Evolutionary conservation across 2,329 filamentous ascomycete species (phyloP), one percentile per base, ranked within the genome.

Genomic region (Venturia aucupariae): DNA sequence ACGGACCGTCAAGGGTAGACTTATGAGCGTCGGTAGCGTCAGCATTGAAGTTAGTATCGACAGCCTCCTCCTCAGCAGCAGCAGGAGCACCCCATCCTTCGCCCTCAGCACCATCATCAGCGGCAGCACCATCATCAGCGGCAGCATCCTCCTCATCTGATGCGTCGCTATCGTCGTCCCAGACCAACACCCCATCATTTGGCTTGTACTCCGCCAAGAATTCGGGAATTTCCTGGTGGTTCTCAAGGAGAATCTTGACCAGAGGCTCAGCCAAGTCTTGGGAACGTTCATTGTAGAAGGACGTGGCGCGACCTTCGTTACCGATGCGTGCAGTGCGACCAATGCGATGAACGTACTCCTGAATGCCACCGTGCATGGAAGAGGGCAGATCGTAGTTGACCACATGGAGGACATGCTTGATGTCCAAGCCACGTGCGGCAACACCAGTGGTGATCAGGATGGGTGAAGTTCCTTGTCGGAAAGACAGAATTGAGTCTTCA

Each of bases 241-340:
- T 90, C 76, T 97, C 93, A 0, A 96, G 72, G 0, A 99, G 80
- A 6, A 90, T 86, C 73, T 92, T 92, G 44, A 90, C 89, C 0
- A 99, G 80, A 1, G 89, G 85, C 11, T 83, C 81, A 0, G 83
- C 91, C 51, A 97, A 78, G 3, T 87, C 82, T 64, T 89, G 84
- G 70, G 97, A 90, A 0, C 82, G 79, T 0, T 92, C 87, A 32
- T 87, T 90, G 80, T 88, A 97, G 78, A 99, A 93, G 0, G 93
- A 96, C 0, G 90, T 93, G 0, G 94, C 92, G 5, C 92, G 78
- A 22, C 94, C 94, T 55, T 84, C 82, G 69, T 96, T 90, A 2
- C 94, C 94, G 72, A 97, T 97, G 63, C 94, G 90, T 64, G 90
- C 94, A 69, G 94, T 99, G 66, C 94, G 92, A 67, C 94, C 94